phyloP scores from a whole-genome alignment of 2,329 filamentous ascomycete genomes.

The Hortaea sp. region DNA sequence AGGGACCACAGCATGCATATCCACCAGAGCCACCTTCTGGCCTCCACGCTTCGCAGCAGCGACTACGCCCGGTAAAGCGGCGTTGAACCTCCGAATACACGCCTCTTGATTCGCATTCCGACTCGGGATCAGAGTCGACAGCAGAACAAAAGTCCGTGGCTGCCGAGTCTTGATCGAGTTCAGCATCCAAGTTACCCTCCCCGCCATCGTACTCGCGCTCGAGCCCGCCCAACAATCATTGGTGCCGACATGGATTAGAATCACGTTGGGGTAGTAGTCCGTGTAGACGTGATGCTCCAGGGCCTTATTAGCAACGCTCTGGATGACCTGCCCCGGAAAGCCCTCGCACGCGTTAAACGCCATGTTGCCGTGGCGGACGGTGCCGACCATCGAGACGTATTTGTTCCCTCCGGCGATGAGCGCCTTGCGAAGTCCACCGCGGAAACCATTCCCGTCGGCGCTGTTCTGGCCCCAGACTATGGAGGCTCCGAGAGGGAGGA shows the following conservation, averaged over 20 bases:
- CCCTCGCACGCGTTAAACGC: slow-evolving; percentile 5
- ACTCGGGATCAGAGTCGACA: slow-evolving; percentile 5
- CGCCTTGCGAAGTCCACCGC: slow-evolving; percentile 3
- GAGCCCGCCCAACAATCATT: slow-evolving; percentile 2
- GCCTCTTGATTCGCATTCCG: not conserved
- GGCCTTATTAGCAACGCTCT: not conserved
- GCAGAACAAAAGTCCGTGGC: slow-evolving; percentile 1
- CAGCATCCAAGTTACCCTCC: not conserved
- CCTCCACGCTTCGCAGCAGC: not conserved
- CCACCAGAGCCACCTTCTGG: slow-evolving; percentile 5
- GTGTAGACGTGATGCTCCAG: slow-evolving; percentile 1
- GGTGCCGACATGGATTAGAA: slow-evolving; percentile 6
- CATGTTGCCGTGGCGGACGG: slow-evolving; percentile 4
- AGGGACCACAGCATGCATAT: slow-evolving; percentile 6
- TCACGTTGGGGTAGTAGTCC: slow-evolving; percentile 3
- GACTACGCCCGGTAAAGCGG: not conserved
- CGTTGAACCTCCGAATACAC: slow-evolving; percentile 3
- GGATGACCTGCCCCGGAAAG: slow-evolving; percentile 4
- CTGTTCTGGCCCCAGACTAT: slow-evolving; percentile 26
- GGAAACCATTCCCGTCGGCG: slow-evolving; percentile 8
- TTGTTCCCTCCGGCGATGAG: slow-evolving; percentile 3
- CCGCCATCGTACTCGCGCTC: not conserved
- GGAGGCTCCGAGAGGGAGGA: slow-evolving; percentile 32
- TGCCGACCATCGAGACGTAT: slow-evolving; percentile 3
- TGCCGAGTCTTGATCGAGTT: not conserved